Conservation (phyloP, 208 protist genomes). For the Acanthamoeba sp. region DNA sequence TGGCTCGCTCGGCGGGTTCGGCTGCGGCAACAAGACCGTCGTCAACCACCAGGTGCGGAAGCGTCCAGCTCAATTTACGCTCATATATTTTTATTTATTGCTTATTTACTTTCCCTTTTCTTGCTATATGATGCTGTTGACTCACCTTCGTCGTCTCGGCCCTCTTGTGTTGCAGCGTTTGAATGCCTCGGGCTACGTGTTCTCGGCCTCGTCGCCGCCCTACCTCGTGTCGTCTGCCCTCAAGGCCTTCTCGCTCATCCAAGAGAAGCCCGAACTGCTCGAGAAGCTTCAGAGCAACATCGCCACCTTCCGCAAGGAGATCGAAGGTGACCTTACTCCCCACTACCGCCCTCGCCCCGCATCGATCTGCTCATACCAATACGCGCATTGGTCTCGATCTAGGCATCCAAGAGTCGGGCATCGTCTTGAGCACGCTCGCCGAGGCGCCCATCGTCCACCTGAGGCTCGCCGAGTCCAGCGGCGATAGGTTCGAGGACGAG, state of each 20-base stretch:
- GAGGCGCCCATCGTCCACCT: slow-evolving; percentile 24
- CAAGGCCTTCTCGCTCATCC: slow-evolving; percentile 90
- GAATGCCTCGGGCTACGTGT: slow-evolving; percentile 95
- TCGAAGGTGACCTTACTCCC: neutral
- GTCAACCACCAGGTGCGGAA: slow-evolving; percentile 92
- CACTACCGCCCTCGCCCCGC: neutral
- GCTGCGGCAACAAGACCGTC: slow-evolving; percentile 91
- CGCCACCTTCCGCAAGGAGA: slow-evolving; percentile 41
- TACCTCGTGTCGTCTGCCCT: slow-evolving; percentile 93
- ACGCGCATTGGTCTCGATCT: neutral
- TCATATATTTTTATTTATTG: too few species aligned
- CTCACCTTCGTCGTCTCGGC: neutral
- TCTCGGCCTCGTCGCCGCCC: slow-evolving; percentile 97
- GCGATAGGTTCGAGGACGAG: slow-evolving; percentile 72
- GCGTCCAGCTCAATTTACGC: slow-evolving; percentile 29
- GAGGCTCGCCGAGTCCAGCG: slow-evolving; percentile 20
- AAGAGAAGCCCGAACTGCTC: slow-evolving; percentile 79
- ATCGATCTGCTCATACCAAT: neutral
- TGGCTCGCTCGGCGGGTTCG: slow-evolving; percentile 96
- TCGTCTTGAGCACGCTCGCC: neutral
- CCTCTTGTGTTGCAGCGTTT: slow-evolving; percentile 90
- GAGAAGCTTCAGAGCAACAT: slow-evolving; percentile 69
- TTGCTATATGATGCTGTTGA: neutral
- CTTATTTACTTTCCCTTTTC: slow-evolving; percentile 25
- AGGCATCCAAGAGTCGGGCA: slow-evolving; percentile 22